These are phyloP conservation scores for Crotalaria pallida DNA, from an alignment of 306 rosid genomes.

Conservation along the genomic window DNA sequence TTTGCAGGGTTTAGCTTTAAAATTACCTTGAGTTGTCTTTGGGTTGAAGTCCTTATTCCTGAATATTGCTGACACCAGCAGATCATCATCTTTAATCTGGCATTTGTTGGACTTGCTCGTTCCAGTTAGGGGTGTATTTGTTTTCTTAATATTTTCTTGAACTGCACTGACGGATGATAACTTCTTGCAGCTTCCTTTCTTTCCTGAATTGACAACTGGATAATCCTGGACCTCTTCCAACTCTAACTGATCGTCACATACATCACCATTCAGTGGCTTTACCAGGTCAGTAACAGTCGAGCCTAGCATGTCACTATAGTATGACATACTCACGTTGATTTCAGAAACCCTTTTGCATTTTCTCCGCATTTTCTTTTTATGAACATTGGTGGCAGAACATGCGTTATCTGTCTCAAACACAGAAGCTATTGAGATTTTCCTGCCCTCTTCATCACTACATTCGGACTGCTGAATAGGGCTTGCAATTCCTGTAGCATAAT, in stretches of 20 bases:
- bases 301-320: conserved; percentile 31
- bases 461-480: conserved; percentile 29
- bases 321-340: conserved; percentile 47
- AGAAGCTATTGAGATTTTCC: conserved; percentile 33
- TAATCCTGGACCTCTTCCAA: conserved; percentile 41
- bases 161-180: conserved; percentile 32
- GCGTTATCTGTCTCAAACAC: conserved; percentile 31
- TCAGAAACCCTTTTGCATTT: conserved; percentile 84
- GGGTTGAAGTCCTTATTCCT: conserved; percentile 54
- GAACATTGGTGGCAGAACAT: conserved; percentile 39
- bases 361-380: conserved; percentile 61
- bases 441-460: conserved; percentile 32
- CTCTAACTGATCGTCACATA: conserved; percentile 26
- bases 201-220: conserved; percentile 32
- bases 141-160: conserved; percentile 37
- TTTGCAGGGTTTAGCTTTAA: conserved; percentile 47
- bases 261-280: conserved; percentile 33
- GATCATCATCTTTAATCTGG: conserved; percentile 84
- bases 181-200: conserved; percentile 31
- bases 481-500: conserved; percentile 26
- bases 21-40: conserved; percentile 27
- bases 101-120: conserved; percentile 46
- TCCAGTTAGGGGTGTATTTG: conserved; percentile 36
- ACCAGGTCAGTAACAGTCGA: conserved; percentile 39
- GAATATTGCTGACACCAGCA: conserved; percentile 78